Evolutionary conservation across 2,329 filamentous ascomycete species (phyloP).

Genomic region (Penicillium expansum): DNA sequence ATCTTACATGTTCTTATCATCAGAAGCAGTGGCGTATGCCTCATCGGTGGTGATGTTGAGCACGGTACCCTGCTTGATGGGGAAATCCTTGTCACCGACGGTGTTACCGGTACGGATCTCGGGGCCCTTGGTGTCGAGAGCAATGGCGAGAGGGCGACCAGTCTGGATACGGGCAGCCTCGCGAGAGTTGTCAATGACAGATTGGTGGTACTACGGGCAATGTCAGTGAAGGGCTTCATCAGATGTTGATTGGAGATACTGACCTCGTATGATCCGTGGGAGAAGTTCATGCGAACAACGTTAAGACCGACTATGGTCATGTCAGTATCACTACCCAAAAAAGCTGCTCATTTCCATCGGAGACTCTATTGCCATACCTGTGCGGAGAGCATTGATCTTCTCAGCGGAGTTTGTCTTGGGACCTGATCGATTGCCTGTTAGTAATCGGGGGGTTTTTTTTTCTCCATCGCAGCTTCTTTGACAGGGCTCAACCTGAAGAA

Average conservation of each 20-base stretch:
- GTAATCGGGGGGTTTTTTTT: slow-evolving; percentile 8
- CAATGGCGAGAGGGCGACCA: slow-evolving; percentile 91
- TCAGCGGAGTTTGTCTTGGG: slow-evolving; percentile 98
- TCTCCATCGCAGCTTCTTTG: background rate
- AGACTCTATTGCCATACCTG: slow-evolving; percentile 42
- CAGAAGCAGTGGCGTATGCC: slow-evolving; percentile 76
- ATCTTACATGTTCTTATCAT: slow-evolving; percentile 88
- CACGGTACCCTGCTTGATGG: slow-evolving; percentile 77
- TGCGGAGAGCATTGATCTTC: slow-evolving; percentile 92
- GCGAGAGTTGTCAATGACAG: slow-evolving; percentile 93
- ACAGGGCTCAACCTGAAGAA: background rate
- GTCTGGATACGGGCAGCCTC: slow-evolving; percentile 73
- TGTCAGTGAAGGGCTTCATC: slow-evolving; percentile 13
- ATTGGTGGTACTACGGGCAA: slow-evolving; percentile 76
- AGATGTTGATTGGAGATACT: slow-evolving; percentile 10
- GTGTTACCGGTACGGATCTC: slow-evolving; percentile 84
- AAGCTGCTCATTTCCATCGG: background rate
- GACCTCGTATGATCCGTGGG: slow-evolving; percentile 80
- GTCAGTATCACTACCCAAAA: slow-evolving; percentile 20
- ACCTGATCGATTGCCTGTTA: slow-evolving; percentile 47
- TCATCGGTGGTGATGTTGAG: slow-evolving; percentile 98
- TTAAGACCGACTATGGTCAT: slow-evolving; percentile 72
- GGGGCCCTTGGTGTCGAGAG: slow-evolving; percentile 80
- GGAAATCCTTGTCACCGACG: slow-evolving; percentile 66
- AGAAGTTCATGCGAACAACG: slow-evolving; percentile 99